Percentiles rank a stretch among this genome's conserved stretches.
Evolutionary conservation across 768 basidiomycete genomes (phyloP).

Genomic region (Leucogyrophana mollusca): DNA sequence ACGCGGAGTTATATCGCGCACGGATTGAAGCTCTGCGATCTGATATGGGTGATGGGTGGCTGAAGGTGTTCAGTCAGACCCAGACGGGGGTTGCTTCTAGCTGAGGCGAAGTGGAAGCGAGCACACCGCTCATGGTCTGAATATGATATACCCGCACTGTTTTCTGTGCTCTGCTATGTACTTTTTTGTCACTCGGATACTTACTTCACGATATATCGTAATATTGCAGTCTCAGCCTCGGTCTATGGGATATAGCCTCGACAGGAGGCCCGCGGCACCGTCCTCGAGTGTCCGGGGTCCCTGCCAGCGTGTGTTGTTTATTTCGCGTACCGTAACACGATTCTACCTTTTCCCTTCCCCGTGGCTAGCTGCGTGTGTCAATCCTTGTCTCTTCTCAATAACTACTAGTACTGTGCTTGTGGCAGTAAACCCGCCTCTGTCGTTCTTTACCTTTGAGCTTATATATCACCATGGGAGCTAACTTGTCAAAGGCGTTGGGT

Average conservation of each 20-base stretch:
- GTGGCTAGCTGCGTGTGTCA: not conserved
- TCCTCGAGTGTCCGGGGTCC: constrained; percentile 28
- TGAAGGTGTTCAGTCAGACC: constrained; percentile 78
- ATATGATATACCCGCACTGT: not conserved
- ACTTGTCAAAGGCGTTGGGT: constrained; percentile 85
- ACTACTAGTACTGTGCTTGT: constrained; percentile 24
- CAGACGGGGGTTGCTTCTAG: constrained; percentile 11
- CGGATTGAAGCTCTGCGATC: constrained; percentile 79
- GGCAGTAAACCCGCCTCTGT: constrained; percentile 39
- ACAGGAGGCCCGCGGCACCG: not conserved
- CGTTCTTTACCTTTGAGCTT: constrained; percentile 58
- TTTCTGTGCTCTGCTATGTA: not conserved
- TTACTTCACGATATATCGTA: no score
- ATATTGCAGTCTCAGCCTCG: no score
- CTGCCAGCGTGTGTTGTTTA: constrained; percentile 11
- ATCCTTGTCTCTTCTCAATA: constrained; percentile 19
- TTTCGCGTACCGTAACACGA: not conserved
- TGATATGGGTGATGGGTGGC: constrained; percentile 89
- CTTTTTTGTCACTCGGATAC: not conserved
- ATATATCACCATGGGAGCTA: constrained; percentile 68
- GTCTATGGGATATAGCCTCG: no score
- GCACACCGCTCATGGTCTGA: no score
- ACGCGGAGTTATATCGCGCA: constrained; percentile 72
- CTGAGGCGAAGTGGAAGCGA: no score
- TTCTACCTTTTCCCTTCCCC: constrained; percentile 6